phyloP scores from a whole-genome alignment of 257 asterid genomes.

The Salvia hispanica region DNA sequence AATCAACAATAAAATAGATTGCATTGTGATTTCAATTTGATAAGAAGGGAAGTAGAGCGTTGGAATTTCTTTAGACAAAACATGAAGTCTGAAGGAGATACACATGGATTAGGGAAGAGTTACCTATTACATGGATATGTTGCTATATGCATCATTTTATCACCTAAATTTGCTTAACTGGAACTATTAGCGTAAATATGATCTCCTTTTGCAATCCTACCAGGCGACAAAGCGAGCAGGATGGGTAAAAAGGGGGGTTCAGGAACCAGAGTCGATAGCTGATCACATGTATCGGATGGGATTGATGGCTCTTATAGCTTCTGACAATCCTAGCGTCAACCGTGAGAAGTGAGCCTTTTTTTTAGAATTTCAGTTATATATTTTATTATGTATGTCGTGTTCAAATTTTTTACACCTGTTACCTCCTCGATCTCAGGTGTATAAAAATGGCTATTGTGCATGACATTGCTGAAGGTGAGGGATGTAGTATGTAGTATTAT shows the following conservation, averaged over 20 bases:
- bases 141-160: not conserved
- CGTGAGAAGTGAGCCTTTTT: constrained; percentile 69
- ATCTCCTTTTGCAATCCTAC: constrained; percentile 13
- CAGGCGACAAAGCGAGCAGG: constrained; percentile 91
- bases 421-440: constrained; percentile 61
- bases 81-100: not conserved
- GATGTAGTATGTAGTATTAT: not conserved
- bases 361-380: not conserved
- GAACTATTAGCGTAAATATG: not conserved
- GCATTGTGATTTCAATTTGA: not conserved
- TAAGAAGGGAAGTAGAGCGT: not conserved
- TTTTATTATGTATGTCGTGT: not conserved
- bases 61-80: constrained; percentile 1
- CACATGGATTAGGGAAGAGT: constrained; percentile 20
- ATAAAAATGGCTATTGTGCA: constrained; percentile 96
- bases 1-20: constrained; percentile 1
- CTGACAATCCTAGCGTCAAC: constrained; percentile 83
- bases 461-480: constrained; percentile 94
- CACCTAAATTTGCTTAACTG: not conserved
- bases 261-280: constrained; percentile 83
- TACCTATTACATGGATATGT: not conserved
- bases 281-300: constrained; percentile 99
- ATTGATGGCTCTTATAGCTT: constrained; percentile 80
- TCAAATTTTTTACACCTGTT: not conserved
- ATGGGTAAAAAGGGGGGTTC: constrained; percentile 69